Evolutionary conservation across 2,329 filamentous ascomycete genomes (phyloP), one percentile per base, ranked within the genome.

Genomic region (Davidsoniella virescens): DNA sequence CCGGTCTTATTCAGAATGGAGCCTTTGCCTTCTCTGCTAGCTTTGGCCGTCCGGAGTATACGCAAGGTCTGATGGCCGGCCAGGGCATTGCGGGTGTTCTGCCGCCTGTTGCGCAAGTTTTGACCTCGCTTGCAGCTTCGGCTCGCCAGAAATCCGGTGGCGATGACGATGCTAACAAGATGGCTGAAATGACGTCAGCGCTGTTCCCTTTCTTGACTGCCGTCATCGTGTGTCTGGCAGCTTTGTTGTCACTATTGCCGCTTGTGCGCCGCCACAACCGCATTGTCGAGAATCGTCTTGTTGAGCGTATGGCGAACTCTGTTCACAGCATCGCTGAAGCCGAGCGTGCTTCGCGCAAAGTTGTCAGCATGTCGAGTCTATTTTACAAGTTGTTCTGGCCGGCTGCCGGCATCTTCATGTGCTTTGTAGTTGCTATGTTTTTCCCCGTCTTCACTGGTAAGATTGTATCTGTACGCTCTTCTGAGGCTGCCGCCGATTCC

Each of bases 41-140:
- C 48, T 96, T 94, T 60, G 86, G 82, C 36, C 72, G 84, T 47
- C 77, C 82, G 17, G 85, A 92, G 64, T 98, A 96, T 64, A 94
- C 87, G 50, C 90, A 96, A 65, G 90, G 83, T 20, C 87, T 96
- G 64, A 96, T 98, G 88, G 80, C 82, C 2, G 92, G 92, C 1
- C 92, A 98, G 64, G 90, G 82, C 29, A 72, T 98, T 3, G 88
- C 92, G 0, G 92, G 92, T 26, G 88, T 98, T 8, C 69, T 96
- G 3, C 92, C 92, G 0, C 82, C 85, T 44, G 71, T 94, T 44
- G 85, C 87, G 1, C 88, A 96, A 64, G 90, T 96, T 57, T 63
- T 84, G 42, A 84, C 85, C 1, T 87, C 94, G 10, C 70, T 95
- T 9, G 63, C 69, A 52, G 60, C 67, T 23, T 59, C 63, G 18